Conservation (phyloP, 108 stramenopile genomes). For the Nannochloropsis salina region DNA sequence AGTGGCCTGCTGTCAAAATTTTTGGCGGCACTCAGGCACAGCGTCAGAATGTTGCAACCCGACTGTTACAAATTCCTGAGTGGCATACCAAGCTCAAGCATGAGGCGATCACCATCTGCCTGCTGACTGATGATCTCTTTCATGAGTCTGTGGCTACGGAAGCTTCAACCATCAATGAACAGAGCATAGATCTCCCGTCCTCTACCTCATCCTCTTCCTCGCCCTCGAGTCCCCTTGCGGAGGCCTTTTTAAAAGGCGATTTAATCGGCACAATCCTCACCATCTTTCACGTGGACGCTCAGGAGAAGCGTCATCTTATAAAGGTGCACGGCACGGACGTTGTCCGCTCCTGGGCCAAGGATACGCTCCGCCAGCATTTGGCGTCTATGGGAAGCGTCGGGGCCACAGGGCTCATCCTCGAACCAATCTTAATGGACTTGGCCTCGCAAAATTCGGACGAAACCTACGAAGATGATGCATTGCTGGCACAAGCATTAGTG, state of each 20-base stretch:
- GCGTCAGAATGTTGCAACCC: neutral
- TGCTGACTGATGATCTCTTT: neutral
- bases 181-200: neutral
- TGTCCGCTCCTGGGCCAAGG: neutral
- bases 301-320: neutral
- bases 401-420: neutral
- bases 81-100: constrained; percentile 19
- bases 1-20: neutral
- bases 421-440: constrained; percentile 16
- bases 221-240: neutral
- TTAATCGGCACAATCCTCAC: neutral
- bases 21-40: constrained; percentile 19
- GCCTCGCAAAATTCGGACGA: neutral
- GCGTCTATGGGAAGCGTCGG: constrained; percentile 1
- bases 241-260: neutral
- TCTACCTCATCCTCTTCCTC: neutral
- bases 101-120: neutral
- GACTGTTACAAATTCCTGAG: neutral
- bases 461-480: neutral
- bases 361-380: constrained; percentile 19
- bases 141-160: neutral
- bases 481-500: neutral
- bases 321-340: neutral
- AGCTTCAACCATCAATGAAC: neutral
- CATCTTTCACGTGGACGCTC: neutral